These are phyloP conservation scores for Coniosporium tulheliwenetii DNA, from an alignment of 2,329 filamentous ascomycete species.

Conservation along the genomic window DNA sequence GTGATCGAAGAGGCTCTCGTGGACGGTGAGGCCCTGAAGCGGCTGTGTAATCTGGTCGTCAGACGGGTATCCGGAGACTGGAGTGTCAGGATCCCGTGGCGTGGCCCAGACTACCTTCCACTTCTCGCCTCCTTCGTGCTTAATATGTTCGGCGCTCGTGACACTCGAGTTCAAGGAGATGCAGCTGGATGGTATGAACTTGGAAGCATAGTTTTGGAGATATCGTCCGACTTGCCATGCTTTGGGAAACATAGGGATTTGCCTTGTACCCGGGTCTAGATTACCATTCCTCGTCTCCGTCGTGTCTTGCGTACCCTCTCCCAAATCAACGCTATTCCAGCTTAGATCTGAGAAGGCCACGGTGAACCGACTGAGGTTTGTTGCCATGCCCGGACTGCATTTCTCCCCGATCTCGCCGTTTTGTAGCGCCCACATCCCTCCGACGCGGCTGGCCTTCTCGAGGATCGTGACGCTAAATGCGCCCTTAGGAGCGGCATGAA, in stretches of 20 bases:
- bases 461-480: conserved; percentile 55
- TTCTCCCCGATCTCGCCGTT: conserved; percentile 37
- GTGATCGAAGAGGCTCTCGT: conserved; percentile 42
- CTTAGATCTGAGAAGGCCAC: conserved; percentile 49
- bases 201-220: conserved; percentile 45
- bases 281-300: conserved; percentile 8
- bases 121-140: conserved; percentile 10
- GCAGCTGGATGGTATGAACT: conserved; percentile 37
- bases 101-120: conserved; percentile 22
- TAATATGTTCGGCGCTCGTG: conserved; percentile 9
- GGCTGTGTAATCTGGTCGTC: too few species aligned
- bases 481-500: conserved; percentile 37
- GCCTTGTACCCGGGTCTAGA: conserved; percentile 5
- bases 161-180: conserved; percentile 32
- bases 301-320: conserved; percentile 3
- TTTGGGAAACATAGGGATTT: conserved; percentile 49
- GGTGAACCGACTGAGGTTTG: conserved; percentile 65
- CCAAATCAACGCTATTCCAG: conserved; percentile 39
- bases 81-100: too few species aligned
- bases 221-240: conserved; percentile 68
- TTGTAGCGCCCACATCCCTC: conserved; percentile 58
- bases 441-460: conserved; percentile 49
- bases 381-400: conserved; percentile 41
- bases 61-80: too few species aligned
- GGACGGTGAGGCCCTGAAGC: too few species aligned